Evolutionary conservation across 2,329 filamentous ascomycete genomes (phyloP).

Genomic region (Penicillium thymicola): DNA sequence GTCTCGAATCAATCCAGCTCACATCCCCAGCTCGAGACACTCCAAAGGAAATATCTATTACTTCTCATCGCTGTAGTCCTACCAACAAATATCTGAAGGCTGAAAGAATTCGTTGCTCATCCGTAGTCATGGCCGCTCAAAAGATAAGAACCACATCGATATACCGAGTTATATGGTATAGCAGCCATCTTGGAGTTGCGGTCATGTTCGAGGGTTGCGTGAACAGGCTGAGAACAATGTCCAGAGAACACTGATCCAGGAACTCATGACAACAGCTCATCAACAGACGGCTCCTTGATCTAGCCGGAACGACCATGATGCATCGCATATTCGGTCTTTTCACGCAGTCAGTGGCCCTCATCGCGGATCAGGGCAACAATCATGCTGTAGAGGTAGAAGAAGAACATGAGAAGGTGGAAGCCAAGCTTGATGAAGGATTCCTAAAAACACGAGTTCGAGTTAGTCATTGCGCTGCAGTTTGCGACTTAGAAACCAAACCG

Average conservation of each 20-base stretch:
- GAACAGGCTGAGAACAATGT: background rate
- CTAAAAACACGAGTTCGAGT: slow-evolving; percentile 46
- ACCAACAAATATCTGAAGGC: slow-evolving; percentile 15
- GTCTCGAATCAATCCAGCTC: slow-evolving; percentile 11
- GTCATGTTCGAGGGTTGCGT: slow-evolving; percentile 1
- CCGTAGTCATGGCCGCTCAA: slow-evolving; percentile 6
- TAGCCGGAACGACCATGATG: slow-evolving; percentile 32
- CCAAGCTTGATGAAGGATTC: slow-evolving; percentile 99
- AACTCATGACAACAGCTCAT: slow-evolving; percentile 1
- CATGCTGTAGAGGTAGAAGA: slow-evolving; percentile 99
- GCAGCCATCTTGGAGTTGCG: background rate
- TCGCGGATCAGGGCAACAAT: slow-evolving; percentile 95
- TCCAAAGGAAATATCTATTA: slow-evolving; percentile 16
- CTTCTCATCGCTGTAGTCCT: slow-evolving; percentile 8
- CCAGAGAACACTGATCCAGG: background rate
- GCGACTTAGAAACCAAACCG: slow-evolving; percentile 2
- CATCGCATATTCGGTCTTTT: slow-evolving; percentile 40
- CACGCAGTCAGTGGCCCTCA: slow-evolving; percentile 70
- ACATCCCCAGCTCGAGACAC: slow-evolving; percentile 8
- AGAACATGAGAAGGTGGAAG: slow-evolving; percentile 99
- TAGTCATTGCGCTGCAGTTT: background rate
- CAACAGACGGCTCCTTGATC: slow-evolving; percentile 9
- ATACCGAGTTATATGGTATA: slow-evolving; percentile 12
- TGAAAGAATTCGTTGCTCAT: slow-evolving; percentile 16
- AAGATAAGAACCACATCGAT: slow-evolving; percentile 1